Percentiles rank a stretch among this genome's conserved stretches.
Conservation (phyloP, 805 yeast genomes). For the Monosporozyma yasuniensis region DNA sequence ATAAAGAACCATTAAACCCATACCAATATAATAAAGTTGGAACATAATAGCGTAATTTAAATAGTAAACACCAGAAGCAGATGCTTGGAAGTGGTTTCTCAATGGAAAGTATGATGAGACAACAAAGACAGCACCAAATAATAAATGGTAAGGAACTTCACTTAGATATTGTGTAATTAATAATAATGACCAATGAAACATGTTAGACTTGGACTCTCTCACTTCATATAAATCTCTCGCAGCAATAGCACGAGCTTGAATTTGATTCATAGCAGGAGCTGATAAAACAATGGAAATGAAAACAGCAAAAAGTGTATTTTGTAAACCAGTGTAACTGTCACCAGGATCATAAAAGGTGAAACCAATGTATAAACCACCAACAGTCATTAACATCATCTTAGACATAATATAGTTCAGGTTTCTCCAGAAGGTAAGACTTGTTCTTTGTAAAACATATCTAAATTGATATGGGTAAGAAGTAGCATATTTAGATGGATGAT, state of each 20-base stretch:
- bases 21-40: constrained; percentile 37
- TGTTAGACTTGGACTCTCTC: constrained; percentile 35
- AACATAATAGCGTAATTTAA: constrained; percentile 36
- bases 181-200: constrained; percentile 35
- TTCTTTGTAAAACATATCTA: constrained; percentile 27
- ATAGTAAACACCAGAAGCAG: constrained; percentile 42
- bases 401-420: constrained; percentile 35
- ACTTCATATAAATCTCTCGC: constrained; percentile 34
- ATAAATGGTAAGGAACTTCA: constrained; percentile 31
- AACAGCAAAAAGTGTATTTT: constrained; percentile 31
- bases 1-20: constrained; percentile 30
- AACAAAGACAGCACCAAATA: constrained; percentile 27
- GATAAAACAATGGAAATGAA: constrained; percentile 34
- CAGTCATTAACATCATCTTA: constrained; percentile 35
- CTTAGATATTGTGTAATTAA: constrained; percentile 29
- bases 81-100: constrained; percentile 24
- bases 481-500: constrained; percentile 13
- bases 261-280: constrained; percentile 35
- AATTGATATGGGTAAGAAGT: constrained; percentile 27
- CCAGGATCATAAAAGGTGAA: constrained; percentile 48
- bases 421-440: constrained; percentile 30
- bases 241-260: constrained; percentile 31
- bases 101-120: constrained; percentile 36
- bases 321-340: constrained; percentile 35
- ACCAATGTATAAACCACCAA: constrained; percentile 43